Evolutionary conservation across 306 rosid species (phyloP), one percentile per base, ranked within the genome.

Genomic region (Trichosanthes truncata): DNA sequence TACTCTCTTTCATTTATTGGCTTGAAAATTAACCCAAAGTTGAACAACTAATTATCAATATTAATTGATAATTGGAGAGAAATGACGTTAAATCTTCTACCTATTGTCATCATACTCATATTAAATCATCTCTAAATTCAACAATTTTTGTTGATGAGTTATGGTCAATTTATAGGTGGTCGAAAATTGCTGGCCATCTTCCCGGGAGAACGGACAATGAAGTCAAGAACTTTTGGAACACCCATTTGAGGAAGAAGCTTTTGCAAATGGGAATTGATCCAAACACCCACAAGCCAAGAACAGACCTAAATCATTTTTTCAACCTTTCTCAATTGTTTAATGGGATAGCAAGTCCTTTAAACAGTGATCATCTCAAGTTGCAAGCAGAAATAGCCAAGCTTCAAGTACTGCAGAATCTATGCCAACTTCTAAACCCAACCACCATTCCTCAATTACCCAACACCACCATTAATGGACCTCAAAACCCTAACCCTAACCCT

Each of bases 201-300:
- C 97, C 96, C 0, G 95, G 98, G 23, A 17, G 97, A 82, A 94
- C 98, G 0, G 98, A 94, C 57, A 94, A 94, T 21, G 97, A 94
- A 75, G 92, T 94, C 35, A 94, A 94, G 86, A 94, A 94, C 43
- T 94, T 78, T 15, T 94, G 98, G 98, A 94, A 94, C 84, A 94
- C 98, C 1, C 81, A 81, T 73, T 84, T 94, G 60, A 94, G 95
- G 66, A 94, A 94, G 72, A 94, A 92, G 86, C 96, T 94, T 66
- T 87, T 92, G 0, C 86, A 86, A 46, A 88, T 89, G 93, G 97
- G 98, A 3, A 87, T 94, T 81, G 97, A 94, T 60, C 98, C 98
- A 13, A 90, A 82, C 79, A 94, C 97, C 74, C 98, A 94, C 87
- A 92, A 88, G 84, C 95, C 94, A 63, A 91, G 97, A 76, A 89